Conservation (phyloP, 495 filamentous ascomycete genomes). For the Beverwykella pulmonaria region DNA sequence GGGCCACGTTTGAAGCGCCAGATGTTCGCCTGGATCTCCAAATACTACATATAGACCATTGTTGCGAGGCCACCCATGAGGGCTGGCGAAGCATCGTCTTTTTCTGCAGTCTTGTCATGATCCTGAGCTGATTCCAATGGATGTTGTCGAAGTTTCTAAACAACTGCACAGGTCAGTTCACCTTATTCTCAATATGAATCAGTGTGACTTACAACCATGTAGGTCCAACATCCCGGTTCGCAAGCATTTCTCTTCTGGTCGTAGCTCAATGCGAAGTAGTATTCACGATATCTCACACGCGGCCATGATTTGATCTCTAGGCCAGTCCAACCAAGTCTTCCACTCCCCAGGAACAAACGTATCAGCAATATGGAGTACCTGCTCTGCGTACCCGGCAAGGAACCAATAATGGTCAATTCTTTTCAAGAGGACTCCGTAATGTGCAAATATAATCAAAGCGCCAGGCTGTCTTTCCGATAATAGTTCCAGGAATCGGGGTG, state of each 20-base stretch:
- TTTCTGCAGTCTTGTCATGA: neutral
- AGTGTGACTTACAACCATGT: neutral
- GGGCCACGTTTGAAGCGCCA: neutral
- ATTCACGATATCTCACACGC: neutral
- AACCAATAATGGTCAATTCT: constrained; percentile 22
- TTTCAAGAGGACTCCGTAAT: constrained; percentile 26
- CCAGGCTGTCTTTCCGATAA: constrained; percentile 27
- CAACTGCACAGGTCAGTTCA: neutral
- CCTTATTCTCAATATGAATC: neutral
- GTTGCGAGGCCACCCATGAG: neutral
- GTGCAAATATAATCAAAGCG: constrained; percentile 31
- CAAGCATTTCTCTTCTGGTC: neutral
- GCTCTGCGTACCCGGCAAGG: constrained; percentile 11
- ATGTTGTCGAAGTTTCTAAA: neutral
- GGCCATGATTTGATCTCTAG: constrained; percentile 15
- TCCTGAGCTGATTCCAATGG: neutral
- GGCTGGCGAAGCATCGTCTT: neutral
- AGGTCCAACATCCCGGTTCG: neutral
- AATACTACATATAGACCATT: neutral
- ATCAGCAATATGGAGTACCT: constrained; percentile 12
- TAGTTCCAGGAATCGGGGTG: constrained; percentile 26
- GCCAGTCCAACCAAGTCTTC: constrained; percentile 30
- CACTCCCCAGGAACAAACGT: constrained; percentile 17
- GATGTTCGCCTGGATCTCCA: neutral
- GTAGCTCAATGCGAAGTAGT: neutral